Base-by-base conservation (phyloP, 1,284 basidiomycete genomes). In the Gymnopus androsaceus region DNA sequence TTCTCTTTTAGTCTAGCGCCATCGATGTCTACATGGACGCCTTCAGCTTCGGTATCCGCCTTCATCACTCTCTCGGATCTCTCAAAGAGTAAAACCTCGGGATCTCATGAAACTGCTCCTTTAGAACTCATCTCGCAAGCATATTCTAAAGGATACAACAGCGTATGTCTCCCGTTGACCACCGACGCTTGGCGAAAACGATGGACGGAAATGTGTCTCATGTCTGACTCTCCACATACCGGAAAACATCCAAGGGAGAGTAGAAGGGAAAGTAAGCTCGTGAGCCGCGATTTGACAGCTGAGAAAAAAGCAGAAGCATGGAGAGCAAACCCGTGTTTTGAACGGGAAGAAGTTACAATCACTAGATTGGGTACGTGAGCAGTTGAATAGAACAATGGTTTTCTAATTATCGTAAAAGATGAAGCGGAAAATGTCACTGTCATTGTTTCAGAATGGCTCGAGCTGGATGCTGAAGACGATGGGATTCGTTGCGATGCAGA, bases 401-500 rank as follows among this genome's bases (percentile, higher is more conserved):
- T 34, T 37, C 53, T 15, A 56, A 2, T 30, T 36, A 33, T 9
- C n/a, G n/a, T 30, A 42, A 42, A 28, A 94, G 94, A 96, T 69
- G 95, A 99, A 69, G 87, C 91, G 1, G 87, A 92, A 57, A 81
- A 81, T 33, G 77, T 93, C 21, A 82, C 92, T 17, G 89, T 81
- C 3, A 80, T 97, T 65, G 81, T 90, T 8, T 94, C 94, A 14
- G 91, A 93, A 57, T 99, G 97, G 97, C 79, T 99, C 11, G 94
- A 98, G 70, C 80, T 99, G 38, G 97, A 99, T 73, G 88, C 94
- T 11, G 76, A 83, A 1, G 95, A 98, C 71, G 93, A 95, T 67
- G 95, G 95, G 76, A 90, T 99, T 57, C 85, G 97, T 44, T 92
- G 96, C 64, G 97, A 99, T 68, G 90, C 94, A 51, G 97, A 98